Conservation (phyloP, 352 stramenopile genomes). For the Phytophthora idaei region DNA sequence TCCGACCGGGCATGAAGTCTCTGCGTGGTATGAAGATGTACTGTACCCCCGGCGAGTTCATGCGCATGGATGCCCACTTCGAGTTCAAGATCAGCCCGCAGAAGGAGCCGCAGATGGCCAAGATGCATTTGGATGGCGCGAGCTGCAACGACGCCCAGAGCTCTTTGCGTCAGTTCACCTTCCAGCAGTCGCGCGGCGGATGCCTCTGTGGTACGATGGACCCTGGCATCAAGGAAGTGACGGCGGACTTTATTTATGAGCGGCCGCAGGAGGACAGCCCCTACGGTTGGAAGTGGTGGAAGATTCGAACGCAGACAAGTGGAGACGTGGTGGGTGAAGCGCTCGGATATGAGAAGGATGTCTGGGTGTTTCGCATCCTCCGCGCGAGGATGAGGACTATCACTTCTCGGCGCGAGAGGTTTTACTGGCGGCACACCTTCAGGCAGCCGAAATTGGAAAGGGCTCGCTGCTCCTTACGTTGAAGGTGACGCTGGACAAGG, state of each 20-base stretch:
- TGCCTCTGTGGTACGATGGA: constrained; percentile 95
- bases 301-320: constrained; percentile 89
- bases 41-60: constrained; percentile 98
- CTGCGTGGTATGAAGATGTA: constrained; percentile 99
- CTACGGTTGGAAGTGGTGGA: constrained; percentile 93
- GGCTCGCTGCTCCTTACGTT: constrained; percentile 96
- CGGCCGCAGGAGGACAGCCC: constrained; percentile 91
- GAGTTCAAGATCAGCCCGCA: constrained; percentile 97
- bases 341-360: constrained; percentile 92
- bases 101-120: constrained; percentile 85
- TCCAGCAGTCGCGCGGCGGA: constrained; percentile 93
- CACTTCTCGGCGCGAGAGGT: constrained; percentile 92
- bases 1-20: constrained; percentile 95
- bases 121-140: constrained; percentile 88
- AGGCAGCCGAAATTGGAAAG: constrained; percentile 94
- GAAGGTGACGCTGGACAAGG: constrained; percentile 93
- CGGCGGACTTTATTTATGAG: constrained; percentile 97
- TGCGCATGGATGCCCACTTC: constrained; percentile 97
- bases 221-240: constrained; percentile 83
- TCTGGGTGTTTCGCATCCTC: constrained; percentile 98
- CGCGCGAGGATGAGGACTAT: constrained; percentile 94
- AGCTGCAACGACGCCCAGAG: constrained; percentile 93
- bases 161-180: constrained; percentile 90
- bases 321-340: constrained; percentile 81
- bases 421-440: constrained; percentile 94